Evolutionary conservation across 305 asterid genomes (phyloP).

Genomic region (Fraxinus nigra): DNA sequence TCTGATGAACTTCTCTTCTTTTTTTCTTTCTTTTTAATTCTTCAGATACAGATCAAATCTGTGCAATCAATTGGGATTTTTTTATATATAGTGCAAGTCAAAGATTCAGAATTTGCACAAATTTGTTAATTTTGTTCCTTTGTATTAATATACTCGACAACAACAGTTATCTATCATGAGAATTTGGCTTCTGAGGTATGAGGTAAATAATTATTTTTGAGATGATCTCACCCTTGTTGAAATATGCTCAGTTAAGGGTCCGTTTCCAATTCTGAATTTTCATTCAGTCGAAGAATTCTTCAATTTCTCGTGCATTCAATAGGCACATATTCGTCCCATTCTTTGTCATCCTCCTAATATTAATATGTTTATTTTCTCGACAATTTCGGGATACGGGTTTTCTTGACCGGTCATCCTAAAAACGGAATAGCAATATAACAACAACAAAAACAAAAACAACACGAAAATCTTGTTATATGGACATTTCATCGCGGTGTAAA

Average conservation of each 20-base stretch:
- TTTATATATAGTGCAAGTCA: background rate
- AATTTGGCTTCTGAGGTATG: background rate
- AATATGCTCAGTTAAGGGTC: background rate
- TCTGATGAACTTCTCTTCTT: background rate
- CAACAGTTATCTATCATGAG: background rate
- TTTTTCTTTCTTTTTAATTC: no score
- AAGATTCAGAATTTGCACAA: background rate
- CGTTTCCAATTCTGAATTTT: constrained; percentile 36
- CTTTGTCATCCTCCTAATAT: constrained; percentile 34
- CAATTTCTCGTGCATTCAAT: constrained; percentile 32
- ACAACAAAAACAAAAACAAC: constrained; percentile 29
- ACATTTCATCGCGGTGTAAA: background rate
- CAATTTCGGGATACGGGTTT: background rate
- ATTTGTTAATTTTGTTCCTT: background rate
- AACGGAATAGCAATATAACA: constrained; percentile 24
- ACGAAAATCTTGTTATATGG: background rate
- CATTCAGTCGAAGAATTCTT: constrained; percentile 35
- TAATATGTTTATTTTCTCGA: constrained; percentile 30
- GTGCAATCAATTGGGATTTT: background rate
- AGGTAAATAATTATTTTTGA: background rate
- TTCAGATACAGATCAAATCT: no score
- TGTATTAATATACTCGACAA: background rate
- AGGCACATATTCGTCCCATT: constrained; percentile 52
- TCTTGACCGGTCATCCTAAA: constrained; percentile 1
- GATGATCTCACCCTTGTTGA: background rate